Percentiles rank a stretch among this genome's conserved stretches.
Evolutionary conservation across 495 filamentous ascomycete genomes (phyloP).

Genomic region (Penicillium samsonianum): DNA sequence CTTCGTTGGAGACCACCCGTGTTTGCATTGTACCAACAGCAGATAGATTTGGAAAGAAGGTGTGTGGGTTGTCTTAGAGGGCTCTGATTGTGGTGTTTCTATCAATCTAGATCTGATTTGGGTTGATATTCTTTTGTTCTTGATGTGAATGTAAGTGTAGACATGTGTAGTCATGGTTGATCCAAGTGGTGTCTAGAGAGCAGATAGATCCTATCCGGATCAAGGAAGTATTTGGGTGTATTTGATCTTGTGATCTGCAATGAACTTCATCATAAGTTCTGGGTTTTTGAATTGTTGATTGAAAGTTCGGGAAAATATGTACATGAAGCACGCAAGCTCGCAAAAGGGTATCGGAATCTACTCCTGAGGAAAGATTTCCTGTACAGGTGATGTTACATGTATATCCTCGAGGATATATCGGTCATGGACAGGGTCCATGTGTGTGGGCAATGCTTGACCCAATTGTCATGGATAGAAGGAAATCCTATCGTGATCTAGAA

Average conservation of each 20-base stretch:
- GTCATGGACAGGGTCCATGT: not conserved
- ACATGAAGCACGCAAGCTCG: constrained; percentile 4
- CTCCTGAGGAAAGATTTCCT: constrained; percentile 10
- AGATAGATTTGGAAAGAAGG: constrained; percentile 36
- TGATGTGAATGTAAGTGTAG: not conserved
- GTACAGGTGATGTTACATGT: constrained; percentile 10
- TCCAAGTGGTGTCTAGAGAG: not conserved
- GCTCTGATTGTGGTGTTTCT: constrained; percentile 8
- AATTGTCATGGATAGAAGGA: not conserved
- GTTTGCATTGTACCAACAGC: constrained; percentile 42
- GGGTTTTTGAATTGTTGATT: not conserved
- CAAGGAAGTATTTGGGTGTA: not conserved
- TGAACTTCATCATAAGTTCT: not conserved
- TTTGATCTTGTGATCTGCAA: not conserved
- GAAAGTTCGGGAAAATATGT: constrained; percentile 2
- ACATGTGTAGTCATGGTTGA: not conserved
- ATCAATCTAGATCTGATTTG: constrained; percentile 6
- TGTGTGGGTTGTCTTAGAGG: constrained; percentile 14
- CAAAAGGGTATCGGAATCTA: constrained; percentile 12
- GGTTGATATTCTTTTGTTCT: not conserved
- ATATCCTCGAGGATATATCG: constrained; percentile 2
- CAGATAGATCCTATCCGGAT: not conserved
- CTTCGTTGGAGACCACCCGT: constrained; percentile 17
- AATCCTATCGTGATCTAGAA: not conserved
- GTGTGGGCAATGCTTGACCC: not conserved